Conservation (phyloP, 1,139 yeast genomes). For the Chernovozyma aurita region DNA sequence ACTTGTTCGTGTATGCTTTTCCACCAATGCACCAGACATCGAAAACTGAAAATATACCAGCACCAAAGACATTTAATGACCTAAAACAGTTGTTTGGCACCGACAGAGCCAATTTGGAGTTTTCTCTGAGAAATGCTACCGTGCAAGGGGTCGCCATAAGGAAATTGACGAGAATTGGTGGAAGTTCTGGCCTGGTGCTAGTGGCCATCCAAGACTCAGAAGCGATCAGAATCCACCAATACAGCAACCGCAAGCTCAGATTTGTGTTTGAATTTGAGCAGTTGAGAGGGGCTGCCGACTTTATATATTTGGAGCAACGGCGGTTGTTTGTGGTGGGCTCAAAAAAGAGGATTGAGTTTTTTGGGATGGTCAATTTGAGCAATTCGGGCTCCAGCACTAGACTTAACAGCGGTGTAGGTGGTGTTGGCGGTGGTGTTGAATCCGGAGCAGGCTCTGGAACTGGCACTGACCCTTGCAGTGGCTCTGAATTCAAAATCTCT, state of each 20-base stretch:
- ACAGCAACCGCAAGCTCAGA: constrained; percentile 32
- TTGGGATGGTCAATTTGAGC: constrained; percentile 9
- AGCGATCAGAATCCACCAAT: constrained; percentile 26
- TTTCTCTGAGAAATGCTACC: constrained; percentile 22
- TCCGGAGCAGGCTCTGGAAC: no score
- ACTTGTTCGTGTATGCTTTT: constrained; percentile 21
- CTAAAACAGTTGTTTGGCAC: constrained; percentile 11
- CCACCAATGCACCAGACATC: neutral
- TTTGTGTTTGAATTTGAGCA: constrained; percentile 30
- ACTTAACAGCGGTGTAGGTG: no score
- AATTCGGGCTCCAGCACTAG: neutral
- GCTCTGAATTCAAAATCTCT: constrained; percentile 17
- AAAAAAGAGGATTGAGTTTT: constrained; percentile 25
- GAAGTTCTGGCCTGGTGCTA: neutral
- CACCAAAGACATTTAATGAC: constrained; percentile 1
- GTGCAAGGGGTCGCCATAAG: neutral
- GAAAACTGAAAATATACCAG: neutral
- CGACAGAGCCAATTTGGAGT: constrained; percentile 12
- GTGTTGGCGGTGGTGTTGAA: no score
- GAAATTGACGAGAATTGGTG: neutral
- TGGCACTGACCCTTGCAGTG: no score
- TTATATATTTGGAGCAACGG: constrained; percentile 16
- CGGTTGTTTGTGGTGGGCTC: constrained; percentile 27
- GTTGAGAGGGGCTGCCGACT: constrained; percentile 14
- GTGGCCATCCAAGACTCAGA: constrained; percentile 25